Evolutionary conservation across 2,329 filamentous ascomycete genomes (phyloP).

Genomic region (Alternaria sp.): DNA sequence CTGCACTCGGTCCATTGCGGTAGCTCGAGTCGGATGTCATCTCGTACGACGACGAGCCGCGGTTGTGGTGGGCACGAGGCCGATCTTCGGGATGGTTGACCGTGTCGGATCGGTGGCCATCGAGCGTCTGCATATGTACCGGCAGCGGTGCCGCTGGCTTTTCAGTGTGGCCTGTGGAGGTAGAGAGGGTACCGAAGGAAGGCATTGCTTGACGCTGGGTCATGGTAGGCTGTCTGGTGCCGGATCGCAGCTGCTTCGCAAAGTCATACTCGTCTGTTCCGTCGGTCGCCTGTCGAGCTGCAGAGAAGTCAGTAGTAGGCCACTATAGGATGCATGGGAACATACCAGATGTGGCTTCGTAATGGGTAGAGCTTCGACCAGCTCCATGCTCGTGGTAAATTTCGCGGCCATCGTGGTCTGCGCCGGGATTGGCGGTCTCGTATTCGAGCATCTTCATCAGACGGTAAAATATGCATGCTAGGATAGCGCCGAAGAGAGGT

Average conservation of each 20-base stretch:
- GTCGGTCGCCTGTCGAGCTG: slow-evolving; percentile 33
- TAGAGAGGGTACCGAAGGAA: neutral
- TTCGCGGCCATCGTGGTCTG: slow-evolving; percentile 55
- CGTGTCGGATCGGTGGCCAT: slow-evolving; percentile 34
- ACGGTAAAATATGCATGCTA: slow-evolving; percentile 58
- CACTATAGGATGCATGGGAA: neutral
- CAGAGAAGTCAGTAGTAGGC: slow-evolving; percentile 14
- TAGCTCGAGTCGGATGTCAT: slow-evolving; percentile 30
- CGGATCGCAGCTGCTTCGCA: slow-evolving; percentile 15
- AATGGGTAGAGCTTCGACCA: neutral
- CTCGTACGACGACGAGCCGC: slow-evolving; percentile 26
- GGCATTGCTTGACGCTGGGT: slow-evolving; percentile 6
- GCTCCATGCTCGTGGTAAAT: slow-evolving; percentile 25
- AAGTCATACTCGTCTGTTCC: slow-evolving; percentile 38
- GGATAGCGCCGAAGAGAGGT: slow-evolving; percentile 52
- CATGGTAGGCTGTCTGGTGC: slow-evolving; percentile 3
- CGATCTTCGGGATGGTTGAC: slow-evolving; percentile 34
- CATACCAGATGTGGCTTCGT: neutral
- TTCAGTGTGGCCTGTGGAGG: slow-evolving; percentile 2
- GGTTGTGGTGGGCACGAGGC: slow-evolving; percentile 26
- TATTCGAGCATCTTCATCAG: slow-evolving; percentile 58
- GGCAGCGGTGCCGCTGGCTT: slow-evolving; percentile 23
- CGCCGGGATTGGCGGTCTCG: slow-evolving; percentile 57
- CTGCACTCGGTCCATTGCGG: slow-evolving; percentile 32
- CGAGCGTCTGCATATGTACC: slow-evolving; percentile 28